These are phyloP conservation scores for Fusarium sp. DNA, from an alignment of 2,329 filamentous ascomycete genomes.

Conservation along the genomic window DNA sequence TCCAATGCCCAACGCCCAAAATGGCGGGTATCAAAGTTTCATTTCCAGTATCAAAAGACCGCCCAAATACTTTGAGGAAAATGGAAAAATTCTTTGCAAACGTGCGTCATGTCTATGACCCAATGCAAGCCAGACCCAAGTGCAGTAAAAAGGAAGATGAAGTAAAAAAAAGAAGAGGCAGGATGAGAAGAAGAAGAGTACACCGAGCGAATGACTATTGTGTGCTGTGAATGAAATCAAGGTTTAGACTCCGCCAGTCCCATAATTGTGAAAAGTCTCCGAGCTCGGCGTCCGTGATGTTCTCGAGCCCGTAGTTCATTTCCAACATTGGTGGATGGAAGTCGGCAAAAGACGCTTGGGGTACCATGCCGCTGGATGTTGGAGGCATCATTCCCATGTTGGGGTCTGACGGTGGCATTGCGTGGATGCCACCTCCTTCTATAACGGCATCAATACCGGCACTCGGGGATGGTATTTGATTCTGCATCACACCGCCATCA, in stretches of 20 bases:
- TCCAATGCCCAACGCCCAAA: not conserved
- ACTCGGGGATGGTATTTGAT: constrained; percentile 27
- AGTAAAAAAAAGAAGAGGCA: not conserved
- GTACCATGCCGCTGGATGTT: not conserved
- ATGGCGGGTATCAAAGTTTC: not conserved
- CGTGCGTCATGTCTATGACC: constrained; percentile 24
- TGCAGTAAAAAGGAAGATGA: not conserved
- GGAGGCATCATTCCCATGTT: constrained; percentile 19
- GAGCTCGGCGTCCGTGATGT: constrained; percentile 36
- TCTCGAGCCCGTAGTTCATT: constrained; percentile 25
- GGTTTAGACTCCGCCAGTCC: constrained; percentile 41
- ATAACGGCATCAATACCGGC: constrained; percentile 30
- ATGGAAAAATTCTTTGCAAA: not conserved
- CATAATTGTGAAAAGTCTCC: constrained; percentile 40
- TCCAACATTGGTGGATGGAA: constrained; percentile 21
- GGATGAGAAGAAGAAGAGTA: not conserved
- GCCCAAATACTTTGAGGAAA: not conserved
- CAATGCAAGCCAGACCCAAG: constrained; percentile 4
- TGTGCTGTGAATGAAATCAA: constrained; percentile 40
- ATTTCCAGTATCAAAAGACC: not conserved
- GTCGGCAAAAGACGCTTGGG: constrained; percentile 12
- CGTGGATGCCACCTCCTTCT: constrained; percentile 15
- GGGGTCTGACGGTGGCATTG: constrained; percentile 14
- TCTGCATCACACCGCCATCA: not conserved
- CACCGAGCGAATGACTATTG: constrained; percentile 2